Evolutionary conservation across 768 basidiomycete species (phyloP), one percentile per base, ranked within the genome.

Genomic region (Rhodotorula diobovata): DNA sequence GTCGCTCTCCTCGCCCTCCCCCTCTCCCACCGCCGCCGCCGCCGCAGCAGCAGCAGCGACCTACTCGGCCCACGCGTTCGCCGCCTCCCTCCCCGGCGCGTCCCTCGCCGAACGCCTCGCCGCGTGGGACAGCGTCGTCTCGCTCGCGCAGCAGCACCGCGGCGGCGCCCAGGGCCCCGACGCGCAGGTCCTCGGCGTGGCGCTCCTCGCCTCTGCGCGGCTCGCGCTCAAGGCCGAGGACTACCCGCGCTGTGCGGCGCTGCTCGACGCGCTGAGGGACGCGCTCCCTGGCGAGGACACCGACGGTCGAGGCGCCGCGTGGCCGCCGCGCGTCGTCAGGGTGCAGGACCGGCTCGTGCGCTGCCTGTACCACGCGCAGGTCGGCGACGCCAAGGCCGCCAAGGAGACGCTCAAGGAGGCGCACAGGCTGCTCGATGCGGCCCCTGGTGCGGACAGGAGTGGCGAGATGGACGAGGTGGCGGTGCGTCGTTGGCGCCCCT

Each of bases 351-450:
- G 67, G 4, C 41, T 59, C 14, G 15, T 59, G 15, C 18, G 20
- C 28, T 59, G 58, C 58, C 30, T 59, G 28, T 15, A 23, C 15
- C 21, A 43, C 15, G 28, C 28, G n/a, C 58, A 59, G 41, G 15
- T 43, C 28, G 67, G 67, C 34, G 55, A 63, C 1, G 54, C 57
- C 10, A 62, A 68, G 43, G 45, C 48, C 37, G 61, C 67, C 11
- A 68, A 63, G 54, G 67, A 68, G 25, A 8, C 62, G 25, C 37
- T 68, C 39, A 68, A 68, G 55, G 39, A 35, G 23, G 62, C 67
- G 32, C 67, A 68, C 21, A 25, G 35, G n/a, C n/a, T 68, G 46
- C 37, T 68, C 25, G 67, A 68, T 32, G 61, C 61, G 4, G 20
- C 15, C 3, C 54, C 55, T 14, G 54, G 43, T 14, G 30, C 39